phyloP scores from a whole-genome alignment of 2,329 filamentous ascomycete genomes.

The Paradendryphiella salina region DNA sequence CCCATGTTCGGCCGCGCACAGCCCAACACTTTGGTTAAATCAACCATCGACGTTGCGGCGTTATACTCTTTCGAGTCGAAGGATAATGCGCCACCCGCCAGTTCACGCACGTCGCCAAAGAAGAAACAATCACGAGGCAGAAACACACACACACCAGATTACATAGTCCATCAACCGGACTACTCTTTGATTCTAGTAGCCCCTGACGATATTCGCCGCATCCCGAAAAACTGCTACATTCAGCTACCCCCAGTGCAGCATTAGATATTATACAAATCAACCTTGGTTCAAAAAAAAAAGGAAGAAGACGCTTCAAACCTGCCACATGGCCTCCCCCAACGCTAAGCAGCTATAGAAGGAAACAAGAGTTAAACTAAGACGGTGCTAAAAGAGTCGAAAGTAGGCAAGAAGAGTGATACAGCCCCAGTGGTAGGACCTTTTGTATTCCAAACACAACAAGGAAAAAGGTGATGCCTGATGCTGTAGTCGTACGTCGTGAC shows the following conservation, averaged over 20 bases:
- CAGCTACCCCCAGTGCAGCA: slow-evolving; percentile 24
- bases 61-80: too few relatives aligned
- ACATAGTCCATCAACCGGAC: neutral
- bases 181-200: neutral
- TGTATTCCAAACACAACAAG: slow-evolving; percentile 15
- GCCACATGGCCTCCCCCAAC: slow-evolving; percentile 10
- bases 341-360: slow-evolving; percentile 17
- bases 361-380: slow-evolving; percentile 1
- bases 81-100: too few relatives aligned
- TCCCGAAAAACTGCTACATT: slow-evolving; percentile 4
- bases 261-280: slow-evolving; percentile 36
- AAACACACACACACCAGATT: neutral
- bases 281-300: slow-evolving; percentile 3
- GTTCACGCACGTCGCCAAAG: neutral
- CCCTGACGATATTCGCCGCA: slow-evolving; percentile 3
- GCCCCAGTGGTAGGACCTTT: slow-evolving; percentile 8
- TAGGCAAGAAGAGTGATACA: slow-evolving; percentile 10
- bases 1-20: slow-evolving; percentile 1
- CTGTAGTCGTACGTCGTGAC: slow-evolving; percentile 16
- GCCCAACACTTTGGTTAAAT: neutral
- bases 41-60: too few relatives aligned
- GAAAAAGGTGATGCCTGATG: slow-evolving; percentile 13
- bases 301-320: slow-evolving; percentile 16
- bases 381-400: slow-evolving; percentile 1
- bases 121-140: neutral